Evolutionary conservation across 306 rosid species (phyloP).

Genomic region (Abrus precatorius): DNA sequence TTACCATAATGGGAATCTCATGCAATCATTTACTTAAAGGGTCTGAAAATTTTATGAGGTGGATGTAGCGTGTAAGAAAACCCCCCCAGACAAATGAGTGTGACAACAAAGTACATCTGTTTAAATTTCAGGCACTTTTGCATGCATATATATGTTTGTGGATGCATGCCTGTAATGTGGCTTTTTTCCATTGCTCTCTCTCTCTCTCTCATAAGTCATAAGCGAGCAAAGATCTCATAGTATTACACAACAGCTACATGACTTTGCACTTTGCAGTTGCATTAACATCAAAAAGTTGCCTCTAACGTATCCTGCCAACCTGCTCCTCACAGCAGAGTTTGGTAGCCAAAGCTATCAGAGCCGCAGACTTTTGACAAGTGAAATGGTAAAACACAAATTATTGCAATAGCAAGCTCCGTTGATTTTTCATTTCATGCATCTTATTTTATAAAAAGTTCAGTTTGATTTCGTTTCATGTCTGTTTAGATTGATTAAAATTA

Average conservation of each 20-base stretch:
- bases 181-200: slow-evolving; percentile 4
- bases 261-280: not conserved
- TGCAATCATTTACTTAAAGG: slow-evolving; percentile 38
- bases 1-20: slow-evolving; percentile 43
- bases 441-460: too few relatives aligned
- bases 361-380: not conserved
- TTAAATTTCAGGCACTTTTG: slow-evolving; percentile 34
- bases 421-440: too few relatives aligned
- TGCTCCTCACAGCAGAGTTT: not conserved
- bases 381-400: too few relatives aligned
- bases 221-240: not conserved
- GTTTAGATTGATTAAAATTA: too few relatives aligned
- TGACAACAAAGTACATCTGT: slow-evolving; percentile 22
- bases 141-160: not conserved
- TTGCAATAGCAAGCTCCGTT: too few relatives aligned
- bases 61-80: slow-evolving; percentile 53
- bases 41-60: not conserved
- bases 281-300: slow-evolving; percentile 36
- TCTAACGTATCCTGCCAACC: not conserved
- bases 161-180: slow-evolving; percentile 16
- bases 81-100: slow-evolving; percentile 2
- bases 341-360: slow-evolving; percentile 9
- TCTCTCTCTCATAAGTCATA: not conserved
- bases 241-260: not conserved
- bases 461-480: too few relatives aligned